phyloP scores from a whole-genome alignment of 1,139 yeast genomes.

The Saccharomyces hybrid region DNA sequence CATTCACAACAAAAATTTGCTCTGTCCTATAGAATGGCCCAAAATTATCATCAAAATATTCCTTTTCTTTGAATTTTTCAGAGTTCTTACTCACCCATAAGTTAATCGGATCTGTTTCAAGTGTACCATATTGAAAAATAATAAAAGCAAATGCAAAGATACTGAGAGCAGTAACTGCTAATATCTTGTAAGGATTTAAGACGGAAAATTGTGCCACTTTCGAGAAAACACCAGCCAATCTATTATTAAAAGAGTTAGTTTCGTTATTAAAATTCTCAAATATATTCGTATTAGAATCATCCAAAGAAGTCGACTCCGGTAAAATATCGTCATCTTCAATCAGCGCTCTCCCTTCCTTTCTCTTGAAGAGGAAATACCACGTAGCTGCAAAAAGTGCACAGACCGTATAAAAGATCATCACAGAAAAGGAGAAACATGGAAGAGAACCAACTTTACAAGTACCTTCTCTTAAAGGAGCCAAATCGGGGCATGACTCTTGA shows the following conservation, averaged over 20 bases:
- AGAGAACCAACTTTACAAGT: slow-evolving; percentile 53
- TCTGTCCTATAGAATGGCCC: slow-evolving; percentile 91
- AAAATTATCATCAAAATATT: slow-evolving; percentile 67
- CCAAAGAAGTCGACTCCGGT: slow-evolving; percentile 11
- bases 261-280: slow-evolving; percentile 14
- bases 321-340: slow-evolving; percentile 12
- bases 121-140: slow-evolving; percentile 41
- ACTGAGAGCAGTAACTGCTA: slow-evolving; percentile 29
- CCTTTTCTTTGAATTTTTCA: slow-evolving; percentile 61
- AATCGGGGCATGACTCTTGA: slow-evolving; percentile 63
- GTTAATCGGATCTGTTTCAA: slow-evolving; percentile 74
- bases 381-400: slow-evolving; percentile 36
- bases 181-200: slow-evolving; percentile 40
- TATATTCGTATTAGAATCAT: slow-evolving; percentile 7
- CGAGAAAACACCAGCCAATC: slow-evolving; percentile 33
- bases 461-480: slow-evolving; percentile 40
- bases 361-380: slow-evolving; percentile 28
- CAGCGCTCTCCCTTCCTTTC: slow-evolving; percentile 16
- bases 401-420: slow-evolving; percentile 45
- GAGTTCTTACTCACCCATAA: slow-evolving; percentile 86
- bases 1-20: slow-evolving; percentile 71
- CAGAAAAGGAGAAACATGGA: slow-evolving; percentile 67
- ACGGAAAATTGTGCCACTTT: slow-evolving; percentile 52
- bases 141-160: slow-evolving; percentile 50
- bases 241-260: slow-evolving; percentile 12